Conservation (phyloP, 805 yeast genomes). For the Blastobotrys peoriensis region DNA sequence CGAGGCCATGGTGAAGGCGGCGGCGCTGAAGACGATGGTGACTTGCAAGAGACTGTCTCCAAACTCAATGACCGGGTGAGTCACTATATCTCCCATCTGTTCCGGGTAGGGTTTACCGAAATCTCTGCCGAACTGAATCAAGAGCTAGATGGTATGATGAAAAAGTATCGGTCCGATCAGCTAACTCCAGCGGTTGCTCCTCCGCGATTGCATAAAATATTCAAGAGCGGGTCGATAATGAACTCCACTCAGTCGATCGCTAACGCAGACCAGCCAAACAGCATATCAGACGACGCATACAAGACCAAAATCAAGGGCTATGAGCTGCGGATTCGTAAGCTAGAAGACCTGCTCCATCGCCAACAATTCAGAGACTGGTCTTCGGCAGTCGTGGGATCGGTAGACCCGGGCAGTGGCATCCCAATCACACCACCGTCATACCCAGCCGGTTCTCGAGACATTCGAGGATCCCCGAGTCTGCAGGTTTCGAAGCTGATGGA, state of each 20-base stretch:
- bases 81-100: constrained; percentile 21
- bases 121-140: constrained; percentile 22
- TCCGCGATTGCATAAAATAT: neutral
- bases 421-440: constrained; percentile 5
- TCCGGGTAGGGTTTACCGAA: constrained; percentile 19
- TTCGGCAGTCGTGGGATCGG: constrained; percentile 1
- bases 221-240: constrained; percentile 5
- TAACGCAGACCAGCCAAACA: neutral
- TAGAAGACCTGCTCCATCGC: constrained; percentile 73
- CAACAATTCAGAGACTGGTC: constrained; percentile 38
- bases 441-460: neutral
- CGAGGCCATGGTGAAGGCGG: neutral
- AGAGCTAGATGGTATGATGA: constrained; percentile 28
- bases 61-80: constrained; percentile 5
- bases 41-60: constrained; percentile 1
- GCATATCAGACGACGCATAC: constrained; percentile 7
- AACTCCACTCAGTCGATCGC: neutral
- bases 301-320: constrained; percentile 52
- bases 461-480: neutral
- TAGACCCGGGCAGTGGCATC: neutral
- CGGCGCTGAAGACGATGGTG: too few relatives aligned
- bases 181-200: neutral
- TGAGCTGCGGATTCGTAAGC: constrained; percentile 62
- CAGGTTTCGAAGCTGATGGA: constrained; percentile 1
- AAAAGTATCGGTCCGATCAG: constrained; percentile 18